A percentile compares a stretch with the other conserved stretches of the same genome.
These are phyloP conservation scores for Yarrowia osloensis DNA, from an alignment of 805 yeast species.

Conservation along the genomic window DNA sequence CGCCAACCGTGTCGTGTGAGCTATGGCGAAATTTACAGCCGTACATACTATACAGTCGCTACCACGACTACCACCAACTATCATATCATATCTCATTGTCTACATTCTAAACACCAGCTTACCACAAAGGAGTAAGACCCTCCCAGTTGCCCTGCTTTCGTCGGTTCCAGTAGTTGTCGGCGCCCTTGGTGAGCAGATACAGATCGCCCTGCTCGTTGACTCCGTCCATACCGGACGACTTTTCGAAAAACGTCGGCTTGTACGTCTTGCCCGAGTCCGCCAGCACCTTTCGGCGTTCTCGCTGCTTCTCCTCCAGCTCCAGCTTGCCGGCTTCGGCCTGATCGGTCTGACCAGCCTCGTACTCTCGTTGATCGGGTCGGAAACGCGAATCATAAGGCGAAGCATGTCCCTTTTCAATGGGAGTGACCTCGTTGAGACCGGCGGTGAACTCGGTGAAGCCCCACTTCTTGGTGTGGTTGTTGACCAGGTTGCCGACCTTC, in stretches of 20 bases:
- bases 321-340: conserved; percentile 72
- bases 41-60: too few relatives aligned
- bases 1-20: not conserved
- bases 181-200: conserved; percentile 62
- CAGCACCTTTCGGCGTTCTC: conserved; percentile 65
- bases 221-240: conserved; percentile 44
- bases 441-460: conserved; percentile 88
- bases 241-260: conserved; percentile 64
- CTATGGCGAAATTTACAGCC: too few relatives aligned
- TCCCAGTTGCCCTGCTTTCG: conserved; percentile 51
- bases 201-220: conserved; percentile 42
- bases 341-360: conserved; percentile 69
- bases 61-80: too few relatives aligned
- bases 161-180: conserved; percentile 70
- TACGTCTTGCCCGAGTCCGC: conserved; percentile 52
- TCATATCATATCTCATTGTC: not conserved
- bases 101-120: not conserved
- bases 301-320: conserved; percentile 74
- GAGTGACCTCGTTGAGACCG: conserved; percentile 74
- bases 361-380: conserved; percentile 79
- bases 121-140: conserved; percentile 34
- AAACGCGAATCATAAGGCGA: conserved; percentile 89
- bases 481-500: conserved; percentile 67
- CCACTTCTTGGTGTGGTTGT: conserved; percentile 61
- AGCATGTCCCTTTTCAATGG: conserved; percentile 60